Conservation (phyloP, 1,284 basidiomycete species). For the Microbotryomycetes sp. region DNA sequence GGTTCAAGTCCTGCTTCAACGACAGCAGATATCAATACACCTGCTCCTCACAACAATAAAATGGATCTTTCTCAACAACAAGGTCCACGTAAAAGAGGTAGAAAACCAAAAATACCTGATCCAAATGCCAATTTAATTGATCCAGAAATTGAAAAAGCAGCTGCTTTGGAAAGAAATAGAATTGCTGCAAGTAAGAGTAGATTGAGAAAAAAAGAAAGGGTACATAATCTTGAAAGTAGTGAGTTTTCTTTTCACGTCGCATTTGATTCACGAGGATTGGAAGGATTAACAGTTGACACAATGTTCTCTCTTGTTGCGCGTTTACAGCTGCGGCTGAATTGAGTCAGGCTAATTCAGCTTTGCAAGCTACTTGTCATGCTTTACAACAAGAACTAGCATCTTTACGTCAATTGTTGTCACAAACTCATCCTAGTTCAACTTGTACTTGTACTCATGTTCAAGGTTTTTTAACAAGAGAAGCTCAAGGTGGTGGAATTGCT, state of each 20-base stretch:
- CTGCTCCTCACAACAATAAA: neutral
- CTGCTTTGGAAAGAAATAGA: conserved; percentile 27
- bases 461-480: conserved; percentile 26
- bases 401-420: conserved; percentile 19
- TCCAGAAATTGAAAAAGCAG: conserved; percentile 22
- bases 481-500: conserved; percentile 21
- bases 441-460: conserved; percentile 27
- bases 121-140: conserved; percentile 15
- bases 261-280: neutral
- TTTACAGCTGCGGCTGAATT: conserved; percentile 17
- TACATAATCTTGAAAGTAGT: conserved; percentile 23
- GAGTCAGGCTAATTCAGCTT: conserved; percentile 9
- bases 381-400: conserved; percentile 20
- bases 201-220: conserved; percentile 30
- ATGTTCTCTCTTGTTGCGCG: neutral
- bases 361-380: conserved; percentile 19
- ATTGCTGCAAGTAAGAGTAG: conserved; percentile 30
- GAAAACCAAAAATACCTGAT: conserved; percentile 29
- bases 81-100: conserved; percentile 14
- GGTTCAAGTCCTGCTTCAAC: neutral
- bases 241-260: neutral
- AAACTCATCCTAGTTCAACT: conserved; percentile 11
- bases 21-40: too few species aligned
- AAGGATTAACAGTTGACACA: too few species aligned
- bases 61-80: neutral